These are phyloP conservation scores for Bipolaris bicolor DNA, from an alignment of 2,329 filamentous ascomycete genomes.

Conservation along the genomic window DNA sequence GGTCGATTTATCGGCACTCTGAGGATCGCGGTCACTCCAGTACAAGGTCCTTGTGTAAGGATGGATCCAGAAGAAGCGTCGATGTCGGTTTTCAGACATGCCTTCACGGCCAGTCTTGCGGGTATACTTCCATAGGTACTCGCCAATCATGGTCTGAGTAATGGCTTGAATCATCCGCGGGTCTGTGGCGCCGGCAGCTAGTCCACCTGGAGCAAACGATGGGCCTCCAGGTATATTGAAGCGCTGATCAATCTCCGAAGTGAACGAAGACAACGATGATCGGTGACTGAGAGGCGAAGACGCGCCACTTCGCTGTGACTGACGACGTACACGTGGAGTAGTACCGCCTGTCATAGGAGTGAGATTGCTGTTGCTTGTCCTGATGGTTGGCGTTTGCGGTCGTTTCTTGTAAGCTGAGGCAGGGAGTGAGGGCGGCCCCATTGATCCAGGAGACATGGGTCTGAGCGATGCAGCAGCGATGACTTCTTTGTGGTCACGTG, in stretches of 20 bases:
- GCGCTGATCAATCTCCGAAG: conserved; percentile 87
- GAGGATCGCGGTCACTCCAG: conserved; percentile 92
- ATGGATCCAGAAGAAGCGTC: conserved; percentile 98
- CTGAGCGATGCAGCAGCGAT: conserved; percentile 79
- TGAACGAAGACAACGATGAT: conserved; percentile 94
- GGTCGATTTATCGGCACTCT: conserved; percentile 76
- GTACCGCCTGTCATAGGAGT: conserved; percentile 57
- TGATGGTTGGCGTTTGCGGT: conserved; percentile 50
- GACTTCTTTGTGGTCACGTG: conserved; percentile 78
- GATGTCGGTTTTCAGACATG: conserved; percentile 87
- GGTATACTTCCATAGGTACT: conserved; percentile 99
- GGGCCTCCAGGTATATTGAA: conserved; percentile 70
- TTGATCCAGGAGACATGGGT: conserved; percentile 54
- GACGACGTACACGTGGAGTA: conserved; percentile 59
- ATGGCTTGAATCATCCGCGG: conserved; percentile 99
- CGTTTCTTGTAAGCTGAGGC: conserved; percentile 71
- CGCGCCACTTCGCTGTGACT: conserved; percentile 55
- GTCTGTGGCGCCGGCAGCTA: conserved; percentile 75
- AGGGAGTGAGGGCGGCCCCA: conserved; percentile 86
- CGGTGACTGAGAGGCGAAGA: conserved; percentile 65
- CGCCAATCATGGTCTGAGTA: conserved; percentile 99
- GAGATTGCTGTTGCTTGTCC: conserved; percentile 52
- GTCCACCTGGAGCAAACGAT: conserved; percentile 60
- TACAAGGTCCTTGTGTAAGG: conserved; percentile 96
- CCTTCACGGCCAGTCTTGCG: conserved; percentile 88